Evolutionary conservation across 768 basidiomycete genomes (phyloP).

Genomic region (Polyporus arcularius): DNA sequence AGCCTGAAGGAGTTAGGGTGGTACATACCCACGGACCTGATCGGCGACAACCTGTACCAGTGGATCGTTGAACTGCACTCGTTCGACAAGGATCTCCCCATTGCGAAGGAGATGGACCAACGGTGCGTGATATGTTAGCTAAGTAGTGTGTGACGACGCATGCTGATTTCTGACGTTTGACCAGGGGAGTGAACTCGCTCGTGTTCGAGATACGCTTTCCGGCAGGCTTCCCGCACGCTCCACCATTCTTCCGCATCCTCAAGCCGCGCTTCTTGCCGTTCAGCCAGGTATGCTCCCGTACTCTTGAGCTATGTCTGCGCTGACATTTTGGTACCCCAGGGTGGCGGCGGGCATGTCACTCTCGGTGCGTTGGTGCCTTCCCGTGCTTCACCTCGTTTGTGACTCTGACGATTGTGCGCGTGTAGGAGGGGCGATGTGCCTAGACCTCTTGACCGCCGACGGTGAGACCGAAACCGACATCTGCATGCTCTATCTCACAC

Average conservation of each 20-base stretch:
- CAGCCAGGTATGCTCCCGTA: too few relatives aligned
- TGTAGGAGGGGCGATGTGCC: conserved; percentile 70
- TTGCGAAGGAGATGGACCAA: conserved; percentile 58
- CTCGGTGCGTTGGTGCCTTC: conserved; percentile 39
- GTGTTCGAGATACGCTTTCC: conserved; percentile 76
- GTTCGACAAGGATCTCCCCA: conserved; percentile 59
- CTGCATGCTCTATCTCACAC: not conserved
- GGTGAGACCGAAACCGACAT: conserved; percentile 50
- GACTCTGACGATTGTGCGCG: not conserved
- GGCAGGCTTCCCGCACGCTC: conserved; percentile 62
- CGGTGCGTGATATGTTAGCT: conserved; percentile 35
- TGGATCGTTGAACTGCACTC: conserved; percentile 78
- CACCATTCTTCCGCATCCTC: conserved; percentile 77
- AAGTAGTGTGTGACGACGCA: not conserved
- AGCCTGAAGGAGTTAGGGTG: conserved; percentile 63
- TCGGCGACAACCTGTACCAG: conserved; percentile 68
- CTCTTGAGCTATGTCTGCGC: too few relatives aligned
- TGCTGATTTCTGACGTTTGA: not conserved
- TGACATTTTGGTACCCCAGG: too few relatives aligned
- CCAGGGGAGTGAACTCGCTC: conserved; percentile 60
- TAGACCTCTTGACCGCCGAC: conserved; percentile 68
- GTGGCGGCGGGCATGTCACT: conserved; percentile 72
- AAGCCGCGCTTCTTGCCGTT: conserved; percentile 75
- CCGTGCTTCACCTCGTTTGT: too few relatives aligned
- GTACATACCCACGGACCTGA: conserved; percentile 68